Evolutionary conservation across 306 rosid genomes (phyloP), one percentile per base, ranked within the genome.

Genomic region (Glycine tomentella): DNA sequence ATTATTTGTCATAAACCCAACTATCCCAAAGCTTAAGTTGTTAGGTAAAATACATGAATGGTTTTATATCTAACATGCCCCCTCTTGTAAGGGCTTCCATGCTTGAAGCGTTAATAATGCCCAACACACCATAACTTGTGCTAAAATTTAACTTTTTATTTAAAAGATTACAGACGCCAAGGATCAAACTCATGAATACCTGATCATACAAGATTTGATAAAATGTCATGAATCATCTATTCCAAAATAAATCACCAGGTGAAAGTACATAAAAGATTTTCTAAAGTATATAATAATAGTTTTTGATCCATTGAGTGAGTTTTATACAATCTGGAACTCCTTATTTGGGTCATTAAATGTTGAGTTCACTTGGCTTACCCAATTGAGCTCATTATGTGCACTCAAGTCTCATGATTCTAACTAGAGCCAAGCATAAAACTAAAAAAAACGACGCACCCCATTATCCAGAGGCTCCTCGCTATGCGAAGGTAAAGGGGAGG

Each of bases 271-370:
- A 38, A 36, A 13, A 36, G 20, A 34, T 64, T 65, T 44, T 12
- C 4, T 36, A 14, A 25, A 34, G 42, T 40, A 40, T 25, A 25
- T 25, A 25, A 25, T 25, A 25, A 25, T 65, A 45, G 12, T 46
- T 69, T 42, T 45, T 17, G 38, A 48, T 46, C 9, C 74, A 46
- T 45, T 20, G 57, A 69, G 34, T 1, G 7, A 69, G 10, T 17
- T 69, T 15, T 46, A 48, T 69, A 56, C 40, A 69, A 69, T 69
- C 5, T 17, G 40, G 56, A 69, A 48, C 57, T 69, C 55, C 38
- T 69, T 69, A 45, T 68, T 68, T 67, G 74, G 74, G 16, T 16
- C 56, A 68, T 45, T 17, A 44, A 17, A 68, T 44, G 34, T 1
- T 66, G 13, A n/a, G 56, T 44, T 45, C 15, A 68, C 16, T 46